Evolutionary conservation across 2,329 filamentous ascomycete genomes (phyloP).

Genomic region (Pseudogymnoascus sp.): DNA sequence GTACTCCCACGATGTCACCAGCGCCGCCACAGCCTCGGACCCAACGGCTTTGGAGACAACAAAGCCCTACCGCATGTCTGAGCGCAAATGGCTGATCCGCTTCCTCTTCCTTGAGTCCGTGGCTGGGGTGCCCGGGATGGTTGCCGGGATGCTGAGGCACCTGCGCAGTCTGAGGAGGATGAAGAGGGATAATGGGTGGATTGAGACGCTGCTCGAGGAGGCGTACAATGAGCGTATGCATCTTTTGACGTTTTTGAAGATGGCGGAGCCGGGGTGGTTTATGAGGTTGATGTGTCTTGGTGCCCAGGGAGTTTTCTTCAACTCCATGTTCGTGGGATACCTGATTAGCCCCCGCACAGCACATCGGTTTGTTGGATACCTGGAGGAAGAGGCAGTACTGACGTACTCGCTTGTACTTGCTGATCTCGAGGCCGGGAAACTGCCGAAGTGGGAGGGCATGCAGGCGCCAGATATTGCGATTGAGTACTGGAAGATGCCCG

Average conservation of each 20-base stretch:
- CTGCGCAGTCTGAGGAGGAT: constrained; percentile 74
- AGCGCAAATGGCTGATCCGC: constrained; percentile 80
- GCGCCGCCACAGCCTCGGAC: constrained; percentile 31
- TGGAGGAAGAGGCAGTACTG: constrained; percentile 94
- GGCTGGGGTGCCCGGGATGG: constrained; percentile 93
- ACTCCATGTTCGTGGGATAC: constrained; percentile 82
- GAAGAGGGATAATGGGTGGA: constrained; percentile 92
- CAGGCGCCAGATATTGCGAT: constrained; percentile 81
- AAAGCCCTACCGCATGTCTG: constrained; percentile 62
- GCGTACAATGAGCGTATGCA: constrained; percentile 94
- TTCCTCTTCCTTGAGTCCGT: constrained; percentile 94
- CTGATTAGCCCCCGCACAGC: constrained; percentile 78
- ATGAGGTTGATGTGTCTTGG: constrained; percentile 89
- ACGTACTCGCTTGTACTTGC: constrained; percentile 86
- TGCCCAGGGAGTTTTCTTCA: constrained; percentile 95
- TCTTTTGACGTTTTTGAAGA: constrained; percentile 83
- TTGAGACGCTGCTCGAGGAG: constrained; percentile 84
- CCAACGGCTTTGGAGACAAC: constrained; percentile 35
- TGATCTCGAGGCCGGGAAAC: constrained; percentile 75
- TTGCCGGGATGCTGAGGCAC: constrained; percentile 88
- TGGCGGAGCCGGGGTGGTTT: constrained; percentile 70
- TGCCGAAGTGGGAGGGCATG: constrained; percentile 76
- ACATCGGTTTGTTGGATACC: constrained; percentile 92
- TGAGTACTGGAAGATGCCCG: constrained; percentile 89
- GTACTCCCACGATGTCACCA: constrained; percentile 59